These are phyloP conservation scores for Arabidopsis hybrid DNA, from an alignment of 441 rosid genomes.

Conservation along the genomic window DNA sequence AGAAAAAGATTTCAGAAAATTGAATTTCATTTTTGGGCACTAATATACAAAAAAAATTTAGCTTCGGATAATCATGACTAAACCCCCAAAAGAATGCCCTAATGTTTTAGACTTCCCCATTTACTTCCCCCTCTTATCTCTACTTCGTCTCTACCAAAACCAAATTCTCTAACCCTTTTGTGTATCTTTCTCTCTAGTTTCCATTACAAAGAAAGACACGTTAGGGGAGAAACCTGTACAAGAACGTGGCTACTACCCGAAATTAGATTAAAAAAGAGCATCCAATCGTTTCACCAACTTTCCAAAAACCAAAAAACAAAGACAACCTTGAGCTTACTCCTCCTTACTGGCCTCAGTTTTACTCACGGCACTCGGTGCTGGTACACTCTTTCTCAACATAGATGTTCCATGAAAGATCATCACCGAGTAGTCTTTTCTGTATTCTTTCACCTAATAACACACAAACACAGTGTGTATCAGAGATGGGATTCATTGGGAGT, in stretches of 20 bases:
- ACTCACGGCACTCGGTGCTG: conserved; percentile 44
- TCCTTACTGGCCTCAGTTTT: conserved; percentile 44
- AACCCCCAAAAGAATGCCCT: conserved; percentile 21
- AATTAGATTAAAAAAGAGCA: conserved; percentile 12
- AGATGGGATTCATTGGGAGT: not conserved
- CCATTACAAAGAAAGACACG: conserved; percentile 25
- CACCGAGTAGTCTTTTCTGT: conserved; percentile 68
- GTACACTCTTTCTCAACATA: conserved; percentile 76
- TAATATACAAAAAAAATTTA: conserved; percentile 3
- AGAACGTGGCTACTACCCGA: conserved; percentile 14
- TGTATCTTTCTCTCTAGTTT: conserved; percentile 6
- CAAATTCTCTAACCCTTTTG: conserved; percentile 21
- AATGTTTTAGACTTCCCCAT: not conserved
- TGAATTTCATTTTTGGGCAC: not conserved
- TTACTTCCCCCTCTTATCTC: conserved; percentile 17
- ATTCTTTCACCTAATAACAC: conserved; percentile 53
- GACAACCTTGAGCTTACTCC: conserved; percentile 21
- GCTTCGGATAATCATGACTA: not conserved
- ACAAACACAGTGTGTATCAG: not conserved
- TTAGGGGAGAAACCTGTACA: conserved; percentile 33
- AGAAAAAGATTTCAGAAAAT: no score
- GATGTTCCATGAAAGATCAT: conserved; percentile 89
- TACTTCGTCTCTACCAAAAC: conserved; percentile 35
- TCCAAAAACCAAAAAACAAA: conserved; percentile 3
- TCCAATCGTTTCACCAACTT: conserved; percentile 9